Evolutionary conservation across 2,329 filamentous ascomycete species (phyloP).

Genomic region (Alternaria panax): DNA sequence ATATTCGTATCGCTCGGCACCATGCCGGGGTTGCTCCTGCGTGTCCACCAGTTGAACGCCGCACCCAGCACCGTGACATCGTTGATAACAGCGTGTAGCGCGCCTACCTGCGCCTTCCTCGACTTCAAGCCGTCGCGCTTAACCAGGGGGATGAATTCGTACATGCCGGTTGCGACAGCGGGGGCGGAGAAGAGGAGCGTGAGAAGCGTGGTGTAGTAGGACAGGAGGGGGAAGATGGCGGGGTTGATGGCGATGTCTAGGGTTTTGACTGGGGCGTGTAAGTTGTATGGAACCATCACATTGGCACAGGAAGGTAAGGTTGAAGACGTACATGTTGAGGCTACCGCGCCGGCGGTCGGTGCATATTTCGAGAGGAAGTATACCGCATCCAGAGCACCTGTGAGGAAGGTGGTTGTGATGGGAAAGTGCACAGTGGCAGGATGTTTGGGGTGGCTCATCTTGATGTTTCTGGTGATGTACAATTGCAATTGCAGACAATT

Average conservation of each 20-base stretch:
- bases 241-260: constrained; percentile 36
- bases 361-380: constrained; percentile 44
- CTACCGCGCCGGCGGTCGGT: constrained; percentile 43
- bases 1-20: constrained; percentile 49
- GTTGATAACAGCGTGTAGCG: constrained; percentile 54
- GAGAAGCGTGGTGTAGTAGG: constrained; percentile 56
- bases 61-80: constrained; percentile 51
- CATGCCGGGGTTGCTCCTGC: constrained; percentile 43
- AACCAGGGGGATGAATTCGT: constrained; percentile 53
- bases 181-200: constrained; percentile 46
- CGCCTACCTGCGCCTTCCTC: constrained; percentile 52
- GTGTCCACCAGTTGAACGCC: constrained; percentile 56
- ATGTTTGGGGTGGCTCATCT: constrained; percentile 53
- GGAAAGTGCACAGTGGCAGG: constrained; percentile 59
- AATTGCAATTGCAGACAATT: background rate
- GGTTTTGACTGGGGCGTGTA: constrained; percentile 31
- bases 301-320: too few species aligned
- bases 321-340: constrained; percentile 32
- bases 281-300: background rate
- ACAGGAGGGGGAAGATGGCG: constrained; percentile 49
- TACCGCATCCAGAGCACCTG: constrained; percentile 53
- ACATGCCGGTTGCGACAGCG: constrained; percentile 41
- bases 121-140: constrained; percentile 53
- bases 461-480: background rate
- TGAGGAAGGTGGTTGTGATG: constrained; percentile 54